These are phyloP conservation scores for Pichia sp. DNA, from an alignment of 1,139 yeast species.

Conservation along the genomic window DNA sequence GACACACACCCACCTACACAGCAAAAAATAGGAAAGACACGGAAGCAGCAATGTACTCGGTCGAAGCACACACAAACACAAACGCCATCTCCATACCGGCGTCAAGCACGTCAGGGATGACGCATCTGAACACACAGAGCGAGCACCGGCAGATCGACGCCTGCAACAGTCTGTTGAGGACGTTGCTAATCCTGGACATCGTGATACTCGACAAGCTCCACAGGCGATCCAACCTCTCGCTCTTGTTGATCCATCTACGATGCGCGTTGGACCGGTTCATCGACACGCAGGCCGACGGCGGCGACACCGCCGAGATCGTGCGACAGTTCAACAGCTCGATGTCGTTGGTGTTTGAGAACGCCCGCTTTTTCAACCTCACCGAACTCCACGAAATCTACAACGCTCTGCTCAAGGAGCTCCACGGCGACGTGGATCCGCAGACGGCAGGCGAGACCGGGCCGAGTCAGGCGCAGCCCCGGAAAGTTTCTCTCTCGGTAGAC, in stretches of 20 bases:
- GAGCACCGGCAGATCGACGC: not conserved
- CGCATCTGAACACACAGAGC: not conserved
- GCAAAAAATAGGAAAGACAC: not conserved
- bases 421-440: not conserved
- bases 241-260: slow-evolving; percentile 11
- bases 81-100: not conserved
- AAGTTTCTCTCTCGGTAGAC: not conserved
- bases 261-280: slow-evolving; percentile 1
- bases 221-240: slow-evolving; percentile 7
- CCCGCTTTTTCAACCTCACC: not conserved
- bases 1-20: not conserved
- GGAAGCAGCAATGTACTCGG: not conserved
- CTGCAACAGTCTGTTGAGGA: not conserved
- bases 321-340: slow-evolving; percentile 1
- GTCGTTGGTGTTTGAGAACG: slow-evolving; percentile 3
- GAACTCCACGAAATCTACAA: not conserved
- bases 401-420: not conserved
- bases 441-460: not conserved
- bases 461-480: not conserved
- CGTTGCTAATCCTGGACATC: slow-evolving; percentile 8
- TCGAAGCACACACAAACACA: slow-evolving; percentile 1
- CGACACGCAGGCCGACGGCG: slow-evolving; percentile 1
- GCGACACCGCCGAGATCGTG: not conserved
- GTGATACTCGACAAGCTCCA: slow-evolving; percentile 12
- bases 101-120: not conserved